Conservation (phyloP, 495 filamentous ascomycete species). For the Cryomyces antarcticus region DNA sequence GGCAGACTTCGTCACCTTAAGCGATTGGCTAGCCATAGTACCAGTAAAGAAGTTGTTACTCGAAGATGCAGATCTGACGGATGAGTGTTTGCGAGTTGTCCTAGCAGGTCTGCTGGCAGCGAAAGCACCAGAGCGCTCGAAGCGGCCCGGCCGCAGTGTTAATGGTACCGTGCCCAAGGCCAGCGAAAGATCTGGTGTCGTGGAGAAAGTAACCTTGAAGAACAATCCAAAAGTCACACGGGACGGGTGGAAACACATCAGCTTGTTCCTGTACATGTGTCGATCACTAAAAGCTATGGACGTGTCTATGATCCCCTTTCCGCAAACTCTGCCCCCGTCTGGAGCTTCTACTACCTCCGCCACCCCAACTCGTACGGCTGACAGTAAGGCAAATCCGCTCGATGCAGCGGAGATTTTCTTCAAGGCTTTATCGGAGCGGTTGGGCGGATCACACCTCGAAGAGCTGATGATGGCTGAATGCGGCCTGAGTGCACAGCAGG, state of each 20-base stretch:
- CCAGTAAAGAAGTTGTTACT: conserved; percentile 69
- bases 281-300: conserved; percentile 72
- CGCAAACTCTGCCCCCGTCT: conserved; percentile 20
- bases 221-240: conserved; percentile 64
- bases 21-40: conserved; percentile 86
- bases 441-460: conserved; percentile 56
- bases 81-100: conserved; percentile 69
- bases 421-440: conserved; percentile 53
- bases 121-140: conserved; percentile 32
- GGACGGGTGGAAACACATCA: conserved; percentile 83
- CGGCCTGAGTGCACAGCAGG: conserved; percentile 43
- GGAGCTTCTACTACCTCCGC: conserved; percentile 7
- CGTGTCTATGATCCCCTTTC: conserved; percentile 70
- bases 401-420: conserved; percentile 43
- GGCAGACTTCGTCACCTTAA: conserved; percentile 63
- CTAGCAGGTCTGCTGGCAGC: conserved; percentile 72
- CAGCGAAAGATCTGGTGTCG: conserved; percentile 41
- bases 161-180: conserved; percentile 15
- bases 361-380: conserved; percentile 1
- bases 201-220: conserved; percentile 80
- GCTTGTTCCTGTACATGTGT: conserved; percentile 76
- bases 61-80: conserved; percentile 68
- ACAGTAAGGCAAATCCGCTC: conserved; percentile 2
- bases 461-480: conserved; percentile 71
- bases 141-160: conserved; percentile 5